A percentile compares a stretch with the other conserved stretches of the same genome.
These are phyloP conservation scores for Colletotrichum sp. DNA, from an alignment of 2,329 filamentous ascomycete genomes.

Conservation along the genomic window DNA sequence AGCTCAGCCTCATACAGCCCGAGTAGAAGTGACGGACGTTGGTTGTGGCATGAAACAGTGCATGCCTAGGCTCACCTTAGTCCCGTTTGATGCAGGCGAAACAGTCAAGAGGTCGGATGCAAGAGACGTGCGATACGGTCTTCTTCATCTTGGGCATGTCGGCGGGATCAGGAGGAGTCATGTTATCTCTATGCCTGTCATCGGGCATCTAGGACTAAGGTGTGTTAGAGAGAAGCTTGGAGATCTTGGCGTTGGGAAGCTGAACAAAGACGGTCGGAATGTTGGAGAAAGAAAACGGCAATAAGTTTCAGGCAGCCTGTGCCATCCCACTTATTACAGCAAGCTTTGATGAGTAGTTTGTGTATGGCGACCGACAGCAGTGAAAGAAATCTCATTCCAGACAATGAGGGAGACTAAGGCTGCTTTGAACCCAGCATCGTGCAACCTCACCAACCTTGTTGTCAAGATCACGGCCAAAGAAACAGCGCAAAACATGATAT, in stretches of 20 bases:
- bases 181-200: not conserved
- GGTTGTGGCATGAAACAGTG: constrained; percentile 61
- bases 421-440: not conserved
- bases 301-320: not conserved
- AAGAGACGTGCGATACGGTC: not conserved
- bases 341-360: no score
- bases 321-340: no score
- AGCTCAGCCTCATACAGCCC: constrained; percentile 56
- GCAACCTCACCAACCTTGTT: no score
- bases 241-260: not conserved
- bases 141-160: not conserved
- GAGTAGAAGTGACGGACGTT: constrained; percentile 61
- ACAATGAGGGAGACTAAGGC: no score
- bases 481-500: no score
- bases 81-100: constrained; percentile 68
- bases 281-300: no score
- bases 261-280: not conserved
- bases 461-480: no score
- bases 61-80: constrained; percentile 63
- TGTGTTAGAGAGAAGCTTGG: not conserved
- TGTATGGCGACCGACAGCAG: no score
- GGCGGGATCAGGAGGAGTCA: no score
- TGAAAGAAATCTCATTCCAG: no score
- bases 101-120: constrained; percentile 59
- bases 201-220: not conserved